Conservation (phyloP, 2,329 filamentous ascomycete species). For the Lecanicillium sp. region DNA sequence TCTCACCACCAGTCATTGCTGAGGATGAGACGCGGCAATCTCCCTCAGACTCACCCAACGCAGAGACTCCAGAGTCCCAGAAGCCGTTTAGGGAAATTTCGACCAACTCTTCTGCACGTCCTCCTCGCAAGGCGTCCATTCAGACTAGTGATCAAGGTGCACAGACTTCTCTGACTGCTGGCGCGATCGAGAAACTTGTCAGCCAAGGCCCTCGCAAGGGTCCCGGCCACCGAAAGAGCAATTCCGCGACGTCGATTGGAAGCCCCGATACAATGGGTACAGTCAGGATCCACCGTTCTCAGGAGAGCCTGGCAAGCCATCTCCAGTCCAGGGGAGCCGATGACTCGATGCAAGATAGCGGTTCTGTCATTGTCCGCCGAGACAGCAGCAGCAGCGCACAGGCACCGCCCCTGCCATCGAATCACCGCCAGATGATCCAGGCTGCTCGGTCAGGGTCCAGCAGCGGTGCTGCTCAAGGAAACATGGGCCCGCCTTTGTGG, state of each 20-base stretch:
- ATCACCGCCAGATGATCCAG: slow-evolving; percentile 79
- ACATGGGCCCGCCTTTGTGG: slow-evolving; percentile 78
- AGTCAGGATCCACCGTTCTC: slow-evolving; percentile 36
- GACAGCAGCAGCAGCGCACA: slow-evolving; percentile 62
- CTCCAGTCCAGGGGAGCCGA: slow-evolving; percentile 28
- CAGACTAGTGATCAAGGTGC: slow-evolving; percentile 61
- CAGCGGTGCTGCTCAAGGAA: slow-evolving; percentile 34
- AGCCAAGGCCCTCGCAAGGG: slow-evolving; percentile 27
- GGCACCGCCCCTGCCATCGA: slow-evolving; percentile 66
- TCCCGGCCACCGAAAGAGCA: slow-evolving; percentile 23
- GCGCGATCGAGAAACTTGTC: slow-evolving; percentile 71
- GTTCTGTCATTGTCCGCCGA: slow-evolving; percentile 43
- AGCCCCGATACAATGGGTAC: slow-evolving; percentile 30
- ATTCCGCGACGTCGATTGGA: slow-evolving; percentile 25
- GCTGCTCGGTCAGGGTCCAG: slow-evolving; percentile 52
- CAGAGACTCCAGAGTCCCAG: slow-evolving; percentile 46
- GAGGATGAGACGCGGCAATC: slow-evolving; percentile 57
- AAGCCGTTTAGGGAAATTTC: slow-evolving; percentile 54
- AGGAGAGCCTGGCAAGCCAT: slow-evolving; percentile 40
- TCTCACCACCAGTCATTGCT: slow-evolving; percentile 44
- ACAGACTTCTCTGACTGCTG: slow-evolving; percentile 77
- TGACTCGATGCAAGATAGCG: slow-evolving; percentile 27
- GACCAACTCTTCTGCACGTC: slow-evolving; percentile 40
- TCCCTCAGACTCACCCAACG: slow-evolving; percentile 27
- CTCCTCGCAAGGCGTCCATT: slow-evolving; percentile 28